Evolutionary conservation across 345 rosid genomes (phyloP).

Genomic region (Citrus unshiu): DNA sequence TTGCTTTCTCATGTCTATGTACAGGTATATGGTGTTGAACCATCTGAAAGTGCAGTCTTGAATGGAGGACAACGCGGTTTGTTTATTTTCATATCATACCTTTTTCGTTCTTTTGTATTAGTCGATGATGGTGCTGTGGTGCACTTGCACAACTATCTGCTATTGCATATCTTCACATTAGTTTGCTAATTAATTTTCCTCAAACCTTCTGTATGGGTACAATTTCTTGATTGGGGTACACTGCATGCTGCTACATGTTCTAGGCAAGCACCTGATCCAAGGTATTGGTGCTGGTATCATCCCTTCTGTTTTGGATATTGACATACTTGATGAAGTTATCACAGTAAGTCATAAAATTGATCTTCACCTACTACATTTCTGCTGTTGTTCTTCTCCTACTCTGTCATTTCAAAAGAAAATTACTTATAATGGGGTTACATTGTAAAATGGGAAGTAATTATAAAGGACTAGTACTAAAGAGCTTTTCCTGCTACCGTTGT

Average conservation of each 20-base stretch:
- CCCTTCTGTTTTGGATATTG: constrained; percentile 36
- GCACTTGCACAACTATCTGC: background rate
- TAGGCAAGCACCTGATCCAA: constrained; percentile 53
- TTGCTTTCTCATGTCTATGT: background rate
- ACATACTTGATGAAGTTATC: constrained; percentile 49
- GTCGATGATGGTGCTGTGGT: no score
- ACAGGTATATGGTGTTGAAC: constrained; percentile 46
- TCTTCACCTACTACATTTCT: background rate
- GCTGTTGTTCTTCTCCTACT: background rate
- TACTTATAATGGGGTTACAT: background rate
- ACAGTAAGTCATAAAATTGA: constrained; percentile 27
- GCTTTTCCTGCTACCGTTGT: no score
- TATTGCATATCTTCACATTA: background rate
- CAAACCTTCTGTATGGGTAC: no score
- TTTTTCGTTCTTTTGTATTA: background rate
- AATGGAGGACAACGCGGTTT: constrained; percentile 38
- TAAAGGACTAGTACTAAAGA: no score
- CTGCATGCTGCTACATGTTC: background rate
- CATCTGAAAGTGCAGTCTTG: constrained; percentile 42
- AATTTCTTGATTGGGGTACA: background rate
- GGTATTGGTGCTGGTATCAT: constrained; percentile 61
- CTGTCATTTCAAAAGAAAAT: background rate
- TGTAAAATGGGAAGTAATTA: background rate
- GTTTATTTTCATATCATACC: background rate
- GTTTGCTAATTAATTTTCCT: no score